These are phyloP conservation scores for Brassica juncea DNA, from an alignment of 345 rosid genomes.

Conservation along the genomic window DNA sequence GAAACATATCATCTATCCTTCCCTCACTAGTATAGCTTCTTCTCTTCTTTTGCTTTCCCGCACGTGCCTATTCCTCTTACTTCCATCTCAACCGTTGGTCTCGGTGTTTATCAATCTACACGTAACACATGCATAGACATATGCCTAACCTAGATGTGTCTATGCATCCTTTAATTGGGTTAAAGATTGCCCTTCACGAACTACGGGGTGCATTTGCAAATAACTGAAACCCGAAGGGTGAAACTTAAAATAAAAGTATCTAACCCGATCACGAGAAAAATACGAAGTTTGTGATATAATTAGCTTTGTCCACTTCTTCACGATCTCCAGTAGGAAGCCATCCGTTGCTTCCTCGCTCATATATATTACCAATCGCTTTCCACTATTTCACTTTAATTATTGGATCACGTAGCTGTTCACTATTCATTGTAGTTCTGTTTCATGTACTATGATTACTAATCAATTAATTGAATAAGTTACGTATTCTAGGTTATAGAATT, in stretches of 20 bases:
- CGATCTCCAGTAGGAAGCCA: neutral
- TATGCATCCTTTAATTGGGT: neutral
- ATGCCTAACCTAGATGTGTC: conserved; percentile 34
- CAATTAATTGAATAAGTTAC: neutral
- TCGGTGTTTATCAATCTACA: neutral
- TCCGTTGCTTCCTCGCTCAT: neutral
- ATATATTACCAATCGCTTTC: neutral
- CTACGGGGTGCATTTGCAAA: neutral
- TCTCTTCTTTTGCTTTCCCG: conserved; percentile 25
- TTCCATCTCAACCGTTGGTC: conserved; percentile 21
- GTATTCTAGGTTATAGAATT: neutral
- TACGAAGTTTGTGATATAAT: neutral
- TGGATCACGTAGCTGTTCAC: neutral
- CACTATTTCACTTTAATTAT: neutral
- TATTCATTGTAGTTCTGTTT: neutral
- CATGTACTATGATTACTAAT: neutral
- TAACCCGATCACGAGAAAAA: neutral
- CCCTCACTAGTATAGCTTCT: conserved; percentile 14
- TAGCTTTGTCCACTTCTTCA: neutral
- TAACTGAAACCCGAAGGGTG: neutral
- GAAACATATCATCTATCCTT: conserved; percentile 26
- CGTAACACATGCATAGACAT: conserved; percentile 26
- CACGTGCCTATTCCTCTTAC: conserved; percentile 29
- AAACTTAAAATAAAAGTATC: neutral
- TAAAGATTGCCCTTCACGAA: no score